Conservation (phyloP, 2,329 filamentous ascomycete species). For the Pseudocercospora crystallina region DNA sequence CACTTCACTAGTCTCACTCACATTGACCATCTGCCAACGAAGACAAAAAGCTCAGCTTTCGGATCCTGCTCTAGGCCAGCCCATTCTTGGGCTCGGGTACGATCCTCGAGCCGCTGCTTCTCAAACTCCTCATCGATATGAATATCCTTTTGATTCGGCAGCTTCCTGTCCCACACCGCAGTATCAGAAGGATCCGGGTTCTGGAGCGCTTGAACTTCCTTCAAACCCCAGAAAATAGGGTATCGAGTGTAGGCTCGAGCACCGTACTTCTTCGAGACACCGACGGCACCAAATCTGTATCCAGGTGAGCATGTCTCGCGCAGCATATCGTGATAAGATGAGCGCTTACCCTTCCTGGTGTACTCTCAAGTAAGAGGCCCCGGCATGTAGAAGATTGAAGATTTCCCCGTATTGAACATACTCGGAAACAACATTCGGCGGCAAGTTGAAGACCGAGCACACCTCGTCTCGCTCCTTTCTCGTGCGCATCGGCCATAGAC, state of each 20-base stretch:
- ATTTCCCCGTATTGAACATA: constrained; percentile 68
- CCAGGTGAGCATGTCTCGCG: no score
- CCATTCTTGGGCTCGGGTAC: constrained; percentile 65
- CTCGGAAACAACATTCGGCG: constrained; percentile 54
- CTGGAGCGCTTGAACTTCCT: constrained; percentile 60
- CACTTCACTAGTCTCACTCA: no score
- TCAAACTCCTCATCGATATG: constrained; percentile 56
- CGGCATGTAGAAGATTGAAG: constrained; percentile 65
- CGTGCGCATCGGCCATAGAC: constrained; percentile 65
- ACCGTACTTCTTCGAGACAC: constrained; percentile 66
- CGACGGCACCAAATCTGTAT: constrained; percentile 60
- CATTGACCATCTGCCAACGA: constrained; percentile 66
- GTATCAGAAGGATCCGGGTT: constrained; percentile 65
- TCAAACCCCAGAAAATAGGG: constrained; percentile 66
- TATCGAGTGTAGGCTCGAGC: constrained; percentile 64
- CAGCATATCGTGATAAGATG: no score
- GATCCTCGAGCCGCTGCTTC: constrained; percentile 50
- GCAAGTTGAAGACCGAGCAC: constrained; percentile 62
- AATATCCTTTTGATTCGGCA: constrained; percentile 50
- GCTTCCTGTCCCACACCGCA: constrained; percentile 56
- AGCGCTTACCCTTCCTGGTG: constrained; percentile 59
- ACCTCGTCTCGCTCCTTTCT: constrained; percentile 61
- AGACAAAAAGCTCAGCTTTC: constrained; percentile 63
- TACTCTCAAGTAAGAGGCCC: constrained; percentile 61
- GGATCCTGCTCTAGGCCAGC: constrained; percentile 60